Evolutionary conservation across 306 rosid species (phyloP).

Genomic region (Cyamopsis tetragonoloba): DNA sequence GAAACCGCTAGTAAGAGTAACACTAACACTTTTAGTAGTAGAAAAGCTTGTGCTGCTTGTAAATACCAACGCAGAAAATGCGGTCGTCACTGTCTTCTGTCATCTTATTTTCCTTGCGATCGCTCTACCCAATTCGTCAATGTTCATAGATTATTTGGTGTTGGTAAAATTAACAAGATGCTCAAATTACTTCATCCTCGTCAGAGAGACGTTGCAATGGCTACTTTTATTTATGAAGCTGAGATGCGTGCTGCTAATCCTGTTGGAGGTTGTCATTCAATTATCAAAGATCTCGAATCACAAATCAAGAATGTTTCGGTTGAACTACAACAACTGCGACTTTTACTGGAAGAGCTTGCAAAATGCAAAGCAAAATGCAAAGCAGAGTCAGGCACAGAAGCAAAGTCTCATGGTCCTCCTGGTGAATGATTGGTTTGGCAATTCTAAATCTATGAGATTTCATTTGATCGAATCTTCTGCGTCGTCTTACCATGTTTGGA

Average conservation of each 20-base stretch:
- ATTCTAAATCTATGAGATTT: too few relatives aligned
- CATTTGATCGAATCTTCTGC: too few relatives aligned
- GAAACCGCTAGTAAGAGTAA: too few relatives aligned
- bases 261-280: conserved; percentile 77
- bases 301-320: too few relatives aligned
- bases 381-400: too few relatives aligned
- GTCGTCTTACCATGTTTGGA: too few relatives aligned
- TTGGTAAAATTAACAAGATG: conserved; percentile 58
- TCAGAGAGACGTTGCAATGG: conserved; percentile 44
- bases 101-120: conserved; percentile 81
- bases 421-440: too few relatives aligned
- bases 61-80: conserved; percentile 79
- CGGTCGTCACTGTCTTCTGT: conserved; percentile 62
- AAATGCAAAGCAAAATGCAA: too few relatives aligned
- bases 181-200: conserved; percentile 32
- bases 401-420: too few relatives aligned
- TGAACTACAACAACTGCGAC: too few relatives aligned
- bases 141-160: conserved; percentile 78
- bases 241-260: conserved; percentile 72
- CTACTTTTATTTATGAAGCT: conserved; percentile 50
- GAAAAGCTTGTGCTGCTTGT: conserved; percentile 91
- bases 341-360: too few relatives aligned
- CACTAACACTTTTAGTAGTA: conserved; percentile 24
- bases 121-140: conserved; percentile 56
- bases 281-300: too few relatives aligned